Base-by-base conservation (phyloP, 352 stramenopile genomes). In the Phytophthora ohioensis region DNA sequence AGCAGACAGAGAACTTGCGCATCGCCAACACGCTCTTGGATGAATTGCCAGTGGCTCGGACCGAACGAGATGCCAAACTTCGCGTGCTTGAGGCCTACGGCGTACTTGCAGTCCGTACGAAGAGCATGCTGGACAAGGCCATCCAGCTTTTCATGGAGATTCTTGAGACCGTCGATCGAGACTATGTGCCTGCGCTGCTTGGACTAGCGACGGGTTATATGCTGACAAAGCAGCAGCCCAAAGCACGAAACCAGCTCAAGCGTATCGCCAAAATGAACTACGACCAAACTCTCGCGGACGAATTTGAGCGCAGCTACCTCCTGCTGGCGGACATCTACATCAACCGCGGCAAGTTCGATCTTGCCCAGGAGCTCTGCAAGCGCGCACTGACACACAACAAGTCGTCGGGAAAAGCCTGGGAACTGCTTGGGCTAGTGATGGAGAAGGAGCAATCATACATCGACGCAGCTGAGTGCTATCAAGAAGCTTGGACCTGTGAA, bases 241-340 rank as follows among this genome's bases (percentile, higher is more conserved):
- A 98, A 72, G 94, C 95, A 15, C 84, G 94, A 17, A 98, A 98
- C 68, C 90, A 97, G 49, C 89, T 99, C 60, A 99, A 98, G 75
- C 88, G 94, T 30, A 97, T 99, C 53, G 91, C 90, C 45, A 98
- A 98, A 67, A 98, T 98, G 90, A 79, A 78, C 4, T 97, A 97
- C 73, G 84, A 96, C 69, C 78, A 92, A 73, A 76, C 87, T 4
- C 77, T 97, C 35, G 88, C 90, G 4, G 92, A 98, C 38, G 94
- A 98, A 52, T 98, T 98, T 74, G 96, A 98, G 65, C 87, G 84
- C 42, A 97, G 88, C 53, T 98, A 98, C 61, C 80, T 99, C 10
- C 60, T 98, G 46, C 84, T 99, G 3, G 94, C 95, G 13, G 93
- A 98, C 45, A 92, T 98, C 9, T 98, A 98, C 78, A 84, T 98